Percentiles rank a stretch among this genome's conserved stretches.
phyloP scores from a whole-genome alignment of 306 rosid genomes.

The Cucurbita ficifolia region DNA sequence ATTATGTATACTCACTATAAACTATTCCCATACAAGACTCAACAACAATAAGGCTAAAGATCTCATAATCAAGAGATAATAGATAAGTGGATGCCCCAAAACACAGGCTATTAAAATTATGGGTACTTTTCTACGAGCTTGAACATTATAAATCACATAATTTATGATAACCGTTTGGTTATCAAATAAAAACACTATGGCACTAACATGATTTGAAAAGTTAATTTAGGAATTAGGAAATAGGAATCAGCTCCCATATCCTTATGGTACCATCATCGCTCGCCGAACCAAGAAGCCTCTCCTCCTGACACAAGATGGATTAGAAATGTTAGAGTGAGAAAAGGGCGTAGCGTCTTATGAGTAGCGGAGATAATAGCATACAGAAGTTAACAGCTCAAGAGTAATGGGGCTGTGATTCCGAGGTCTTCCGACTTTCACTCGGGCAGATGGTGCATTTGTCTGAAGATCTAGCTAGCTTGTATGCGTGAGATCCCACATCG shows the following conservation, averaged over 20 bases:
- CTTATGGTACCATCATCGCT: slow-evolving; percentile 79
- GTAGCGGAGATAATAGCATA: not conserved
- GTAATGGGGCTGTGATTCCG: not conserved
- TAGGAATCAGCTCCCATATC: slow-evolving; percentile 72
- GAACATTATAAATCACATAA: slow-evolving; percentile 7
- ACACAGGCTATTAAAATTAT: not conserved
- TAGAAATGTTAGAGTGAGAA: not conserved
- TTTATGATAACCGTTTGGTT: not conserved
- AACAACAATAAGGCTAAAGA: not conserved
- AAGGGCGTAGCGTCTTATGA: not conserved
- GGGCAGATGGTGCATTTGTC: not conserved
- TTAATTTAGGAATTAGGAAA: slow-evolving; percentile 20
- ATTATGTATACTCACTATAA: not conserved
- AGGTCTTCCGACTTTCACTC: not conserved
- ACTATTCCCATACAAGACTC: not conserved
- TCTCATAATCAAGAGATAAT: not conserved
- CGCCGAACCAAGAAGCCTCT: slow-evolving; percentile 64
- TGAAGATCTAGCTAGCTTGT: too few species aligned
- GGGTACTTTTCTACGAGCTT: not conserved
- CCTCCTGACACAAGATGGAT: slow-evolving; percentile 34
- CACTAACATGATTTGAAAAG: not conserved
- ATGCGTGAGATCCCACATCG: too few species aligned
- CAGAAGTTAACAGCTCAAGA: not conserved
- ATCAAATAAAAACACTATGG: not conserved
- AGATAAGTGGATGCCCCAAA: not conserved